Percentiles rank a stretch among this genome's conserved stretches.
Evolutionary conservation across 768 basidiomycete genomes (phyloP).

Genomic region (Amanita molliuscula): DNA sequence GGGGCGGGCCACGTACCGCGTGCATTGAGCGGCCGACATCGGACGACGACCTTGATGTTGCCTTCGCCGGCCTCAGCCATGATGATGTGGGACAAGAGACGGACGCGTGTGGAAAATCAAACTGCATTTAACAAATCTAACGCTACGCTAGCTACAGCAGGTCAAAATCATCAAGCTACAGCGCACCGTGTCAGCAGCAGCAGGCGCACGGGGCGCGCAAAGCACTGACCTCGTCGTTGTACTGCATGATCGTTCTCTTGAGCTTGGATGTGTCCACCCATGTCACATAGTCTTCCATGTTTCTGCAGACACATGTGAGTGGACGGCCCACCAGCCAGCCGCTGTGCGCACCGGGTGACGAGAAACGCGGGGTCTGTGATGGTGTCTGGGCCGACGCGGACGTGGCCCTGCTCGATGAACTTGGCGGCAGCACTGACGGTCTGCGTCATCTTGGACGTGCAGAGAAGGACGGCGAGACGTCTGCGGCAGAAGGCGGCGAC

Average conservation of each 20-base stretch:
- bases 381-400: constrained; percentile 92
- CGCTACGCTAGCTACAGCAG: constrained; percentile 37
- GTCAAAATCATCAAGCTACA: constrained; percentile 90
- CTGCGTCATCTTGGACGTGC: constrained; percentile 90
- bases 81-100: neutral
- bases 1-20: constrained; percentile 51
- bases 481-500: constrained; percentile 92
- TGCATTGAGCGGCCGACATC: constrained; percentile 94
- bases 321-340: neutral
- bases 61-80: constrained; percentile 79
- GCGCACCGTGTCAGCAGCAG: constrained; percentile 10
- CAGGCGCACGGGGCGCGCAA: neutral
- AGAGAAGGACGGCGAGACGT: constrained; percentile 86
- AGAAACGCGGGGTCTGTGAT: constrained; percentile 95
- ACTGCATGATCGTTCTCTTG: constrained; percentile 89
- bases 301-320: constrained; percentile 31
- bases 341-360: constrained; percentile 66
- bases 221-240: constrained; percentile 81
- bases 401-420: constrained; percentile 97
- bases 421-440: constrained; percentile 91
- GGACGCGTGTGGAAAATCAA: neutral
- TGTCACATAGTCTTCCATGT: constrained; percentile 99
- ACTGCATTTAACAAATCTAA: neutral
- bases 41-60: constrained; percentile 87
- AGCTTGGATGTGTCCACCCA: constrained; percentile 98